These are phyloP conservation scores for Pythium folliculosum DNA, from an alignment of 352 stramenopile genomes.

Conservation along the genomic window DNA sequence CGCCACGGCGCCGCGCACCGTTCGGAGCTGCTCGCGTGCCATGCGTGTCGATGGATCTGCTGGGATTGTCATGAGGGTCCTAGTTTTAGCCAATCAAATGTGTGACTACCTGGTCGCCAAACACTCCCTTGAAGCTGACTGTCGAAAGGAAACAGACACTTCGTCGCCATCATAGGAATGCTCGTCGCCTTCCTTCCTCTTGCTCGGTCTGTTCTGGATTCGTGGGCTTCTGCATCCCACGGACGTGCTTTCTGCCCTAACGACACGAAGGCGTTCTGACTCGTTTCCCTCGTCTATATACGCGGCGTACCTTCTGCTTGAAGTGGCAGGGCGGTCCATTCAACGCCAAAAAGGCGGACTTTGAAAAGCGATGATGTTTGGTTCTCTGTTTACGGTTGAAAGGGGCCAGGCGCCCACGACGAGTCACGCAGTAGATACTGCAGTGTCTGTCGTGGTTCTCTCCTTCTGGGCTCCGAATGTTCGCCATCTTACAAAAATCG, in stretches of 20 bases:
- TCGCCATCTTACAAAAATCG: conserved; percentile 17
- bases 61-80: neutral
- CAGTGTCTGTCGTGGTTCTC: neutral
- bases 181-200: neutral
- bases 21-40: conserved; percentile 25
- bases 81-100: conserved; percentile 5
- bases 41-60: conserved; percentile 4
- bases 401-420: neutral
- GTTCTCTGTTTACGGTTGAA: neutral
- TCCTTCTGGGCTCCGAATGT: neutral
- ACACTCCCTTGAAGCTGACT: neutral
- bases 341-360: neutral
- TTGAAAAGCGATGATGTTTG: neutral
- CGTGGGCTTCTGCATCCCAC: neutral
- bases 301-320: conserved; percentile 6
- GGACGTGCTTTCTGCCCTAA: conserved; percentile 8
- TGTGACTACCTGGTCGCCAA: neutral
- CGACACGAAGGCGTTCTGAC: conserved; percentile 3
- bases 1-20: conserved; percentile 44
- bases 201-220: neutral
- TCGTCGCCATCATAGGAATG: neutral
- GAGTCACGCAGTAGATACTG: no score
- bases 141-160: neutral
- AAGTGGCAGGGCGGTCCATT: neutral
- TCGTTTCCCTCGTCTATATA: neutral